These are phyloP conservation scores for Linderniella brevidens DNA, from an alignment of 257 asterid genomes.

Conservation along the genomic window DNA sequence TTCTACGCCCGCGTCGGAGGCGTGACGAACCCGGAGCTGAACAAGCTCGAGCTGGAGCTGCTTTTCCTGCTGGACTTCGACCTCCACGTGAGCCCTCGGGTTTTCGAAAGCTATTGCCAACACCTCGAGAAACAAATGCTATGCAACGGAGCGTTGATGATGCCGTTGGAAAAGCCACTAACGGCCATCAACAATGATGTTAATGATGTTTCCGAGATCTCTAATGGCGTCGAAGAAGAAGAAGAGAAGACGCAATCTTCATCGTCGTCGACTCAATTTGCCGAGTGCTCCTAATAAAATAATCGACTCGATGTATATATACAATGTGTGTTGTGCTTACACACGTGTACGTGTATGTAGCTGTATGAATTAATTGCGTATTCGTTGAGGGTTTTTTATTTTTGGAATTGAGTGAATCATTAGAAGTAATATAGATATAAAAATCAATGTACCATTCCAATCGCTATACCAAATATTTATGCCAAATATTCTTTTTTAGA, in stretches of 20 bases:
- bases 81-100: conserved; percentile 41
- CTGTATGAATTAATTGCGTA: too few species aligned
- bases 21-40: conserved; percentile 50
- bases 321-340: too few species aligned
- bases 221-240: conserved; percentile 8
- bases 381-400: too few species aligned
- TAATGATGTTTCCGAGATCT: conserved; percentile 41
- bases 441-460: too few species aligned
- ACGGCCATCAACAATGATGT: conserved; percentile 10
- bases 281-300: too few species aligned
- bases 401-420: too few species aligned
- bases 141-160: conserved; percentile 10
- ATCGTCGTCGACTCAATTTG: conserved; percentile 25
- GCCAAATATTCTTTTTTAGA: too few species aligned
- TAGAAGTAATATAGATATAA: too few species aligned
- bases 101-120: conserved; percentile 69
- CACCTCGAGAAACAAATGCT: conserved; percentile 68
- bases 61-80: conserved; percentile 65
- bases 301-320: too few species aligned
- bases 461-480: too few species aligned
- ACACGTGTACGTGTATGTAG: too few species aligned
- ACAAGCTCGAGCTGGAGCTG: conserved; percentile 56
- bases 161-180: conserved; percentile 10
- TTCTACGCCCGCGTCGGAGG: conserved; percentile 87
- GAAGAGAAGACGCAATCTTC: conserved; percentile 31